Evolutionary conservation across 1,284 basidiomycete species (phyloP).

Genomic region (Ganoderma leucocontextum): DNA sequence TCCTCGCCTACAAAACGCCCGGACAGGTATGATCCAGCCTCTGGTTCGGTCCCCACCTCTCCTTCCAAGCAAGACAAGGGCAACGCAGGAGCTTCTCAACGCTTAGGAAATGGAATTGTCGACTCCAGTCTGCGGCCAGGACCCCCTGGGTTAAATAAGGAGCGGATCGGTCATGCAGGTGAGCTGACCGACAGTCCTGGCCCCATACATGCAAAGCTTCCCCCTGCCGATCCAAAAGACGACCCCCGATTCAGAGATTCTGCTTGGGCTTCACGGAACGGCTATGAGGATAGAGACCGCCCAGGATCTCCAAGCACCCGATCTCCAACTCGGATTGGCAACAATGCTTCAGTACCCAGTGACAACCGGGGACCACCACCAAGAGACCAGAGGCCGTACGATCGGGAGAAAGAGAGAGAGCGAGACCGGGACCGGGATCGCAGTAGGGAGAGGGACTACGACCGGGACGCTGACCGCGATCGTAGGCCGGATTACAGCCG

Average conservation of each 20-base stretch:
- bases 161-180: conserved; percentile 25
- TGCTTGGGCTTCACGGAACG: conserved; percentile 34
- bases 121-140: conserved; percentile 18
- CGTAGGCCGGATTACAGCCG: conserved; percentile 36
- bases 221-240: conserved; percentile 34
- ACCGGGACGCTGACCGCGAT: conserved; percentile 39
- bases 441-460: conserved; percentile 36
- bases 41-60: conserved; percentile 15
- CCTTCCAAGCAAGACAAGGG: conserved; percentile 11
- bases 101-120: background rate
- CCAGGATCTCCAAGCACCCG: conserved; percentile 25
- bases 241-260: conserved; percentile 30
- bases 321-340: conserved; percentile 23
- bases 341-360: conserved; percentile 13
- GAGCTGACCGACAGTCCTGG: conserved; percentile 24
- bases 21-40: conserved; percentile 22
- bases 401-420: conserved; percentile 37
- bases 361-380: conserved; percentile 28
- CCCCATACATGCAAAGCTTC: conserved; percentile 29
- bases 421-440: conserved; percentile 40
- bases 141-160: conserved; percentile 23
- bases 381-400: conserved; percentile 29
- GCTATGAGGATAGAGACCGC: conserved; percentile 33
- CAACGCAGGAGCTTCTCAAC: conserved; percentile 5
- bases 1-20: conserved; percentile 10